phyloP scores from a whole-genome alignment of 805 yeast genomes.

The Saturnispora mendoncae region DNA sequence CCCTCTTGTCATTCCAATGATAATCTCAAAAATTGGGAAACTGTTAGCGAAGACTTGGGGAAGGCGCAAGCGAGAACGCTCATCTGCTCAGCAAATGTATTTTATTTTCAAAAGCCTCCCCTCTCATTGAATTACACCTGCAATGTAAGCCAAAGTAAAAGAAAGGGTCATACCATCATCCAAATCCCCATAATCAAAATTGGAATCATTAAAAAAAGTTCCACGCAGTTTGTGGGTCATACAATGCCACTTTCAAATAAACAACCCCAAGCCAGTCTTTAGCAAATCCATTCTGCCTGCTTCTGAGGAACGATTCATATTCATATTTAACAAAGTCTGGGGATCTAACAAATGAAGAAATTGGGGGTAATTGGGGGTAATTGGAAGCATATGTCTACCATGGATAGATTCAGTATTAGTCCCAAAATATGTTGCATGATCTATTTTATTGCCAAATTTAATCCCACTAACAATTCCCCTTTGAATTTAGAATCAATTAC shows the following conservation, averaged over 20 bases:
- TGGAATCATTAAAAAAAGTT: slow-evolving; percentile 46
- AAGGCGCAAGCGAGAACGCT: neutral
- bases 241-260: slow-evolving; percentile 65
- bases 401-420: slow-evolving; percentile 65
- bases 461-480: slow-evolving; percentile 66
- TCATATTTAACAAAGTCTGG: slow-evolving; percentile 37
- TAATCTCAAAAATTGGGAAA: neutral
- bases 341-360: slow-evolving; percentile 51
- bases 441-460: slow-evolving; percentile 62
- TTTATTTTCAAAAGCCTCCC: neutral
- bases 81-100: neutral
- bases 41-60: neutral
- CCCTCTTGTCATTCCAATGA: too few species aligned
- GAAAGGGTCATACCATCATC: slow-evolving; percentile 84
- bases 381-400: slow-evolving; percentile 71
- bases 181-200: slow-evolving; percentile 47
- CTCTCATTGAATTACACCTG: slow-evolving; percentile 28
- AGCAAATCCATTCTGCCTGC: slow-evolving; percentile 50
- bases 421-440: slow-evolving; percentile 70
- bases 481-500: slow-evolving; percentile 49
- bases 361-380: too few species aligned
- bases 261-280: slow-evolving; percentile 72
- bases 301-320: neutral
- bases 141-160: slow-evolving; percentile 77
- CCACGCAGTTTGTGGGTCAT: slow-evolving; percentile 57